Base-by-base conservation (phyloP, 306 rosid genomes). In the Lithocarpus polystachyus region DNA sequence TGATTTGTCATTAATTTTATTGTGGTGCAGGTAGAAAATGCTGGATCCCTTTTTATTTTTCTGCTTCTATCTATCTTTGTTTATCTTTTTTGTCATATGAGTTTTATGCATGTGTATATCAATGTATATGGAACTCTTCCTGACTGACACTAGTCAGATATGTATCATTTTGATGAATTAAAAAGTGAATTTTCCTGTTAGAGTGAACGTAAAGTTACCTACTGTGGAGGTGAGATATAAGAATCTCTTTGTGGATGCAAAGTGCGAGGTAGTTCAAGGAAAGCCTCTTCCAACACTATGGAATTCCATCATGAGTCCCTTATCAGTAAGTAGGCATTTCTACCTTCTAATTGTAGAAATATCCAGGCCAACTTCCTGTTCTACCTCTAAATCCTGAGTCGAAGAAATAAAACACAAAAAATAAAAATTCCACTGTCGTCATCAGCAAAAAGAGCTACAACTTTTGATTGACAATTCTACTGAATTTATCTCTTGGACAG, bases 221-320 rank as follows among this genome's bases (percentile, higher is more conserved):
- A 85, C 82, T 23, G 89, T 88, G 84, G 91, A 88, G 80, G 89
- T 88, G 13, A 85, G 71, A 78, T 88, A 83, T 82, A 81, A 85
- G 84, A 85, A 85, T 80, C 73, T 88, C 68, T 24, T 19, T 70
- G 89, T 88, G 71, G 84, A 80, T 72, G 91, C 84, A 56, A 88
- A 88, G 71, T 88, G 84, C 68, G 89, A 88, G 74, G 83, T 88
- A 83, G 91, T 88, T 75, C 82, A 81, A 83, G 91, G 91, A 64
- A 88, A 88, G 87, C 83, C 91, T 73, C 89, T 88, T 17, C 91
- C 91, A 61, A 88, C 91, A 52, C 72, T 88, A 72, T 88, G 89
- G 91, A 88, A 88, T 85, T 75, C 91, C 56, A 22, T 83, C 71
- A 56, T 80, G 77, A 83, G 77, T 85, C 67, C 57, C 45, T 68